These are phyloP conservation scores for Diplodia sapinea DNA, from an alignment of 2,329 filamentous ascomycete genomes.

Conservation along the genomic window DNA sequence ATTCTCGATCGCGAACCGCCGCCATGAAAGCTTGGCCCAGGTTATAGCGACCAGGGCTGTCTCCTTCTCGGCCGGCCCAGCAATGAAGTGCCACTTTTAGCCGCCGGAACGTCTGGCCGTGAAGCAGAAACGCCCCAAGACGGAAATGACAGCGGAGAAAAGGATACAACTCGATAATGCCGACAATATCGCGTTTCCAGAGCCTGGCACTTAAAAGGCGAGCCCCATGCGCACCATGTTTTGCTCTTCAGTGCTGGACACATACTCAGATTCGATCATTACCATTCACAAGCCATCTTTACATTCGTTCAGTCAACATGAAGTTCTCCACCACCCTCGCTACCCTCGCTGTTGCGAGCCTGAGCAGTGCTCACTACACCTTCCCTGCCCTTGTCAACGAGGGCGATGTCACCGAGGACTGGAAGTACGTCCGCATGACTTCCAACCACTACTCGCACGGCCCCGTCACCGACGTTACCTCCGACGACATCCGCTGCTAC, in stretches of 20 bases:
- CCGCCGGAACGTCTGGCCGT: conserved; percentile 24
- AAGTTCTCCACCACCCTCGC: conserved; percentile 29
- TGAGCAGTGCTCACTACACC: conserved; percentile 35
- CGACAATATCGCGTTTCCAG: neutral
- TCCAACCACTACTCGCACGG: conserved; percentile 43
- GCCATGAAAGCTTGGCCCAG: conserved; percentile 15
- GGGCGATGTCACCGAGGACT: conserved; percentile 38
- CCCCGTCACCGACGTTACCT: conserved; percentile 41
- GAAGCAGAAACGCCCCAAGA: conserved; percentile 4
- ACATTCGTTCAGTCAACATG: conserved; percentile 19
- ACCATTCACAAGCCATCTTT: conserved; percentile 6
- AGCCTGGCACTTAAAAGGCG: neutral
- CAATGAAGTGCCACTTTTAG: conserved; percentile 18
- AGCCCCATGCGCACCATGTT: neutral
- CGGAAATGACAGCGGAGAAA: conserved; percentile 20
- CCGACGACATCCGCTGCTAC: conserved; percentile 45
- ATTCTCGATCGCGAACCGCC: neutral
- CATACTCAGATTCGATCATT: conserved; percentile 14
- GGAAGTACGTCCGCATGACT: conserved; percentile 44
- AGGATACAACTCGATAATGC: conserved; percentile 8
- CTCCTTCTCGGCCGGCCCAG: neutral
- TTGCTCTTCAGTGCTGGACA: conserved; percentile 25
- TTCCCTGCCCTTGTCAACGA: conserved; percentile 39
- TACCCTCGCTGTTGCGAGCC: conserved; percentile 18
- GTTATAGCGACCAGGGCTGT: conserved; percentile 6